Evolutionary conservation across 108 stramenopile genomes (phyloP).

Genomic region (Nitzschia sp.): DNA sequence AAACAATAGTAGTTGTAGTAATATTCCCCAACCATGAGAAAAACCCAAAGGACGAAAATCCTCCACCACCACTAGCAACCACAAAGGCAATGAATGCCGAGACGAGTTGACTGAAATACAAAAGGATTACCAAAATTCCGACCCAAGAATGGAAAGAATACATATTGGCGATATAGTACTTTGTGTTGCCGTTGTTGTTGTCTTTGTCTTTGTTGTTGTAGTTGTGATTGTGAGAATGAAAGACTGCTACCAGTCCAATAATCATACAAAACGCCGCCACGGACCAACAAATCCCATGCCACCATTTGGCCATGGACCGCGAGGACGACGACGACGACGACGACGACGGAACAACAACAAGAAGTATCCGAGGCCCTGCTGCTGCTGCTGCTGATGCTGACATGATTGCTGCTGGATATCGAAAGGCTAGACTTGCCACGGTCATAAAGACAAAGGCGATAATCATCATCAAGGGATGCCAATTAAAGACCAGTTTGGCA

Average conservation of each 20-base stretch:
- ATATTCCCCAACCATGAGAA: no score
- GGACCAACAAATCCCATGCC: constrained; percentile 56
- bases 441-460: constrained; percentile 69
- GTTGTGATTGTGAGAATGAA: constrained; percentile 68
- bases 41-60: neutral
- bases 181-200: constrained; percentile 37
- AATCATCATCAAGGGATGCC: constrained; percentile 81
- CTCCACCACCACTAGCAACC: no score
- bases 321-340: constrained; percentile 16
- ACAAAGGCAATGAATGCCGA: constrained; percentile 48
- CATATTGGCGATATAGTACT: constrained; percentile 74
- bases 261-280: constrained; percentile 47
- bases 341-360: neutral
- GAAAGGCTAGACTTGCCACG: constrained; percentile 54
- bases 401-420: constrained; percentile 15
- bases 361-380: no score
- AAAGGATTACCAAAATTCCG: constrained; percentile 49
- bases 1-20: constrained; percentile 4
- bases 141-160: constrained; percentile 83
- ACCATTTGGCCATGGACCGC: constrained; percentile 31
- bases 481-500: constrained; percentile 73
- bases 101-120: constrained; percentile 55
- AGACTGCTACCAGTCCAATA: constrained; percentile 66
- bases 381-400: no score
- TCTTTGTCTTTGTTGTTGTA: constrained; percentile 58